These are phyloP conservation scores for Xylariaceae sp. DNA, from an alignment of 2,329 filamentous ascomycete genomes.

Conservation along the genomic window DNA sequence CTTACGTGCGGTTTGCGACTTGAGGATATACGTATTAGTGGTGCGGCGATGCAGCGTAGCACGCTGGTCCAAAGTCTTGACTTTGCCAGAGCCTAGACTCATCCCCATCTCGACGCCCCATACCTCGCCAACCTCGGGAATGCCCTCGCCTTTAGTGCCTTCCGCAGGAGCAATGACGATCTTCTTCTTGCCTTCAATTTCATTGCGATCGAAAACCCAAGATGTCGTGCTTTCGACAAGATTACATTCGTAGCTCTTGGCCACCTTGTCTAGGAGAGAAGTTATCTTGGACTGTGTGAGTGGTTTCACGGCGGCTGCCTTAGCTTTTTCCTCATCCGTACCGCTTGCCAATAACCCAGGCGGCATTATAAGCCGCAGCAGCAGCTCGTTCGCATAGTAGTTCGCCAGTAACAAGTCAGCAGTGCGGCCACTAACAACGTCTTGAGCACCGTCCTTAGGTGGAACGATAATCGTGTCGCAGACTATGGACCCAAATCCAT, in stretches of 20 bases:
- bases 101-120: constrained; percentile 98
- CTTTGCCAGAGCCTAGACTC: constrained; percentile 88
- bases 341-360: constrained; percentile 83
- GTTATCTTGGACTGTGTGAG: constrained; percentile 88
- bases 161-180: constrained; percentile 89
- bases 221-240: constrained; percentile 97
- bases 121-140: constrained; percentile 87
- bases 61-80: constrained; percentile 88
- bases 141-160: constrained; percentile 87
- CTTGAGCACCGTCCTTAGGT: constrained; percentile 63
- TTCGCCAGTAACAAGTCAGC: constrained; percentile 91
- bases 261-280: constrained; percentile 85
- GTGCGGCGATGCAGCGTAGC: constrained; percentile 93
- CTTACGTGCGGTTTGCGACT: constrained; percentile 91
- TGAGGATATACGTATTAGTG: constrained; percentile 87
- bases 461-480: constrained; percentile 87
- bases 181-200: constrained; percentile 97
- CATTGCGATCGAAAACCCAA: constrained; percentile 95
- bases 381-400: constrained; percentile 93
- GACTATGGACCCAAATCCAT: constrained; percentile 95
- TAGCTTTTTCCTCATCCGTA: constrained; percentile 93
- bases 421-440: constrained; percentile 73
- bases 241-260: constrained; percentile 87
- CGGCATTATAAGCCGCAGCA: constrained; percentile 88
- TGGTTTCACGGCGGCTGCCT: constrained; percentile 81